phyloP scores from a whole-genome alignment of 2,329 filamentous ascomycete species.

The Ciborinia camelliae region DNA sequence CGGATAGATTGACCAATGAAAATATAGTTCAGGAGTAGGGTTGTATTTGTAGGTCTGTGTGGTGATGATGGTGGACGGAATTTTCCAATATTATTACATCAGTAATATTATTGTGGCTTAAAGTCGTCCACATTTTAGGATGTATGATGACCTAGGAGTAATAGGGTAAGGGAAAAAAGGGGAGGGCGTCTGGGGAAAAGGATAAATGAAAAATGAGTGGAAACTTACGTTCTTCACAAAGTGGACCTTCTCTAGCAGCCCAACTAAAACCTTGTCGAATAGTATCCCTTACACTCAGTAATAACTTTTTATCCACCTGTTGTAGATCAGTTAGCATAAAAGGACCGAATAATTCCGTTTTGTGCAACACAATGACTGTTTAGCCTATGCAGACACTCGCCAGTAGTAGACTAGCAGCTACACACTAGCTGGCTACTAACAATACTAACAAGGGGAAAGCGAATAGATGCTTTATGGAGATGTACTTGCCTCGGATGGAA shows the following conservation, averaged over 20 bases:
- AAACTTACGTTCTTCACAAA: conserved; percentile 92
- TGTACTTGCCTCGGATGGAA: conserved; percentile 72
- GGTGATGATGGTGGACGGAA: conserved; percentile 6
- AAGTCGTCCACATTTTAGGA: background rate
- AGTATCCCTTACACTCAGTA: conserved; percentile 83
- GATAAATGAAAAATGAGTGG: conserved; percentile 25
- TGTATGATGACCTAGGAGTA: background rate
- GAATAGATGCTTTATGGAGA: conserved; percentile 10
- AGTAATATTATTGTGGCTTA: background rate
- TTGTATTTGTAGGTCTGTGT: background rate
- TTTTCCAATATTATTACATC: conserved; percentile 14
- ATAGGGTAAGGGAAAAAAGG: background rate
- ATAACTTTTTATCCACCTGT: conserved; percentile 83
- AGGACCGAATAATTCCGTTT: conserved; percentile 27
- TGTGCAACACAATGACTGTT: conserved; percentile 6
- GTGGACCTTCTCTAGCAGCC: conserved; percentile 89
- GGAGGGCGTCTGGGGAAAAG: conserved; percentile 8
- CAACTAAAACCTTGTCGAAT: conserved; percentile 96
- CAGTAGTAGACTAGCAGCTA: conserved; percentile 8
- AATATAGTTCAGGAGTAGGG: conserved; percentile 9
- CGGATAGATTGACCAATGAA: conserved; percentile 25
- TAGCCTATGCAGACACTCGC: conserved; percentile 4
- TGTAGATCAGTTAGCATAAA: conserved; percentile 32
- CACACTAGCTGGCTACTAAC: background rate
- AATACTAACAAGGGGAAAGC: background rate